phyloP scores from a whole-genome alignment of 2,329 filamentous ascomycete genomes.

The Stagonosporopsis tanaceti region DNA sequence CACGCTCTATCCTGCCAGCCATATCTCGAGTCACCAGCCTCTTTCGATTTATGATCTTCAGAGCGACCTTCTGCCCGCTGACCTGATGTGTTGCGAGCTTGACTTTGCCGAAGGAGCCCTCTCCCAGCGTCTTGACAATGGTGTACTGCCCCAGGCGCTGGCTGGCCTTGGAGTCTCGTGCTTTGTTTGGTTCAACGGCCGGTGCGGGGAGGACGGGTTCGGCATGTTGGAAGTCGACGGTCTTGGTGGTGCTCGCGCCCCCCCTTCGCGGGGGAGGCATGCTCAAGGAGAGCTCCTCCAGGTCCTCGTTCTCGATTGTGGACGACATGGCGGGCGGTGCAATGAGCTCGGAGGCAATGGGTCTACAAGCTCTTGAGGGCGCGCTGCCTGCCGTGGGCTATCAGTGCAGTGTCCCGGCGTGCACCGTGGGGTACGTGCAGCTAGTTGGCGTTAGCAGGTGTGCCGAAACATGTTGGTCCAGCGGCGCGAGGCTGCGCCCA shows the following conservation, averaged over 20 bases:
- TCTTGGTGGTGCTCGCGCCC: slow-evolving; percentile 40
- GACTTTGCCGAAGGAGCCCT: slow-evolving; percentile 98
- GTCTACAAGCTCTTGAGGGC: not conserved
- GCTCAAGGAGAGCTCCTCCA: slow-evolving; percentile 72
- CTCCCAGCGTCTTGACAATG: slow-evolving; percentile 87
- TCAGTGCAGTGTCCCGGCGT: not conserved
- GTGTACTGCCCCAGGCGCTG: slow-evolving; percentile 92
- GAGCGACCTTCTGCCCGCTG: slow-evolving; percentile 91
- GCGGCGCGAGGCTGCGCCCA: not conserved
- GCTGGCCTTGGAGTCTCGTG: slow-evolving; percentile 68
- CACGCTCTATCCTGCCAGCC: slow-evolving; percentile 95
- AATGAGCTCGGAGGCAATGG: not conserved
- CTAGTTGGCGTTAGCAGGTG: slow-evolving; percentile 15
- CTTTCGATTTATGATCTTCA: slow-evolving; percentile 97
- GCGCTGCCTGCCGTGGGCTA: not conserved
- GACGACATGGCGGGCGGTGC: slow-evolving; percentile 44
- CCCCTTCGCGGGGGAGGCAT: slow-evolving; percentile 69
- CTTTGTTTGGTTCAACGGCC: slow-evolving; percentile 50
- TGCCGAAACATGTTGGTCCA: not conserved
- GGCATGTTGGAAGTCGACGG: slow-evolving; percentile 46
- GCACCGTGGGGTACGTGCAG: slow-evolving; percentile 2
- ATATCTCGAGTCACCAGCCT: slow-evolving; percentile 97
- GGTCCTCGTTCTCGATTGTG: slow-evolving; percentile 78
- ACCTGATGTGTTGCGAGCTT: slow-evolving; percentile 93
- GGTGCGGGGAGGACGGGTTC: slow-evolving; percentile 29